Conservation (phyloP, 345 rosid genomes). For the Hypericum androsaemum region DNA sequence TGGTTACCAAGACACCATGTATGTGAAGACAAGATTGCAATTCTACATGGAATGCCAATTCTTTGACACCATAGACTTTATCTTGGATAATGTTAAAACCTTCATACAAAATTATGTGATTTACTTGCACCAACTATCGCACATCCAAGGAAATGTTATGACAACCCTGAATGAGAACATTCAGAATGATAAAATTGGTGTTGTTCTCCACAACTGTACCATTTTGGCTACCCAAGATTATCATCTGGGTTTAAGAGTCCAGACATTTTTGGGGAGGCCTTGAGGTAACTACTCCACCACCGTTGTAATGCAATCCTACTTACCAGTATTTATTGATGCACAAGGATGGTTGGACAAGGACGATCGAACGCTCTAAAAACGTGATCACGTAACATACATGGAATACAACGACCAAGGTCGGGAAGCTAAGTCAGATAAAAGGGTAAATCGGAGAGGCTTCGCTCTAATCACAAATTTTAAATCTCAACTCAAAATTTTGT, state of each 20-base stretch:
- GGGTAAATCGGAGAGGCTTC: too few relatives aligned
- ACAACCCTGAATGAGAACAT: background rate
- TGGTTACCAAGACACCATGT: constrained; percentile 4
- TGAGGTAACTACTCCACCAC: background rate
- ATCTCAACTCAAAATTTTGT: too few relatives aligned
- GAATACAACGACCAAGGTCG: background rate
- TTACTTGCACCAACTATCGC: background rate
- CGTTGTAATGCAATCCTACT: background rate
- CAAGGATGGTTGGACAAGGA: background rate
- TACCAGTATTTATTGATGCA: background rate
- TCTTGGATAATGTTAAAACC: background rate
- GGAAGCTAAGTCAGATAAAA: background rate
- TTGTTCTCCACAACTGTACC: background rate
- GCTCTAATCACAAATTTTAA: too few relatives aligned
- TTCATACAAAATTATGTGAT: background rate
- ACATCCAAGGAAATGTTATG: background rate
- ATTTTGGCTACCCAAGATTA: too few relatives aligned
- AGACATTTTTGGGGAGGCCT: constrained; percentile 1
- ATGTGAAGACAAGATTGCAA: background rate
- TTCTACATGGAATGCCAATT: background rate
- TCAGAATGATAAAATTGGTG: background rate
- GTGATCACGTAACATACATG: background rate
- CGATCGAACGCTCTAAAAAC: background rate
- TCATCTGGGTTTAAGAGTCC: too few relatives aligned
- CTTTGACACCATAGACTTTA: constrained; percentile 1